Evolutionary conservation across 192 early-diverging fungal genomes (phyloP).

Genomic region (Phlyctochytrium bullatum): DNA sequence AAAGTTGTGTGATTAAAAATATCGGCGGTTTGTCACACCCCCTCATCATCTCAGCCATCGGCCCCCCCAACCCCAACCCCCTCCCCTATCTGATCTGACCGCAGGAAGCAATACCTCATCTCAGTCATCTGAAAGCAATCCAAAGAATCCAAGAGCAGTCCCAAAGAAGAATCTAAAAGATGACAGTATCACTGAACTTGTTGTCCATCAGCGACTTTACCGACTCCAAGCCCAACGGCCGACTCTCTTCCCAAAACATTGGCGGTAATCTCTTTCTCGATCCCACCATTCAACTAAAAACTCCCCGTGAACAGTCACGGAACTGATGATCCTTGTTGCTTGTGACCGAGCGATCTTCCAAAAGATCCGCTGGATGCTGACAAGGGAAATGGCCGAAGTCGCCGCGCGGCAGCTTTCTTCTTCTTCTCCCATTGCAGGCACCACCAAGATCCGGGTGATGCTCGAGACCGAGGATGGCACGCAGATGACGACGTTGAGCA

Average conservation of each 20-base stretch:
- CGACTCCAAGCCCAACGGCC: not conserved
- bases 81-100: too few relatives aligned
- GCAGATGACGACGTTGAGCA: not conserved
- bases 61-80: too few relatives aligned
- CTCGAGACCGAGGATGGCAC: slow-evolving; percentile 6
- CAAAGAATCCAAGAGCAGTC: too few relatives aligned
- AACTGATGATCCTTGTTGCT: not conserved
- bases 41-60: too few relatives aligned
- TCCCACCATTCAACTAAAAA: not conserved
- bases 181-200: slow-evolving; percentile 1
- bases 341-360: slow-evolving; percentile 3
- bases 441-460: not conserved
- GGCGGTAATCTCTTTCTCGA: not conserved
- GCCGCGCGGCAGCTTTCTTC: not conserved
- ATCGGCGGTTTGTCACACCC: too few relatives aligned
- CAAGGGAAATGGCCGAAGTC: not conserved
- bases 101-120: too few relatives aligned
- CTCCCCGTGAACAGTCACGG: not conserved
- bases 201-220: not conserved
- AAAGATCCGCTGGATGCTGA: not conserved
- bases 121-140: too few relatives aligned
- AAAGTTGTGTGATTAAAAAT: too few relatives aligned
- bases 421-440: not conserved
- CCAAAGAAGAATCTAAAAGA: too few relatives aligned
- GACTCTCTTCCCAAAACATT: not conserved